Evolutionary conservation across 2,329 filamentous ascomycete species (phyloP).

Genomic region (Aspergillus glaucus): DNA sequence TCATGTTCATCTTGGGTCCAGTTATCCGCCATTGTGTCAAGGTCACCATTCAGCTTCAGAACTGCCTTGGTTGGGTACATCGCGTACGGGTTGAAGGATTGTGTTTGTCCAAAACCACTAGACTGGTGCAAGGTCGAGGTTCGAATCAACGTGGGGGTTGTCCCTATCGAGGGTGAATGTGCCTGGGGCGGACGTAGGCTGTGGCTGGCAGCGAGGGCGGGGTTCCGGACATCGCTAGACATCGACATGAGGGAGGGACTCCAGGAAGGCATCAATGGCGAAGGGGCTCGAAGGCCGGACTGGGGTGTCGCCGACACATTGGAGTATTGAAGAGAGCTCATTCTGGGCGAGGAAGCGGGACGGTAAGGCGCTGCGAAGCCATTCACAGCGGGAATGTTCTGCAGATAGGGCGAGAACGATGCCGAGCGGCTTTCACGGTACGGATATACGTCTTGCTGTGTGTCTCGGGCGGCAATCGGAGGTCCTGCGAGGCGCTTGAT

Average conservation of each 20-base stretch:
- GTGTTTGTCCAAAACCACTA: constrained; percentile 41
- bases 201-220: constrained; percentile 36
- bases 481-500: constrained; percentile 43
- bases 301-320: constrained; percentile 35
- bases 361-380: constrained; percentile 35
- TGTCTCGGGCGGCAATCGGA: constrained; percentile 44
- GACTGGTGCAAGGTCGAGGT: constrained; percentile 61
- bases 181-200: constrained; percentile 33
- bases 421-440: constrained; percentile 47
- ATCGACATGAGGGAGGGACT: constrained; percentile 44
- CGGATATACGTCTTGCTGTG: constrained; percentile 46
- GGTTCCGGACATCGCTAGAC: constrained; percentile 38
- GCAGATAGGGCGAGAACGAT: constrained; percentile 46
- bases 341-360: constrained; percentile 35
- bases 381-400: constrained; percentile 40
- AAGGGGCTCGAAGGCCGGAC: constrained; percentile 42
- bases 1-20: constrained; percentile 81
- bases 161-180: constrained; percentile 39
- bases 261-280: constrained; percentile 44
- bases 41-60: constrained; percentile 76
- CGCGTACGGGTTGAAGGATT: constrained; percentile 67
- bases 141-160: constrained; percentile 58
- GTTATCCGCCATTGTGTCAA: constrained; percentile 73
- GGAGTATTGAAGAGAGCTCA: constrained; percentile 37
- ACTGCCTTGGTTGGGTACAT: constrained; percentile 79